A percentile compares a stretch with the other conserved stretches of the same genome.
These are phyloP conservation scores for Kluyveromyces siamensis DNA, from an alignment of 805 yeast species.

Conservation along the genomic window DNA sequence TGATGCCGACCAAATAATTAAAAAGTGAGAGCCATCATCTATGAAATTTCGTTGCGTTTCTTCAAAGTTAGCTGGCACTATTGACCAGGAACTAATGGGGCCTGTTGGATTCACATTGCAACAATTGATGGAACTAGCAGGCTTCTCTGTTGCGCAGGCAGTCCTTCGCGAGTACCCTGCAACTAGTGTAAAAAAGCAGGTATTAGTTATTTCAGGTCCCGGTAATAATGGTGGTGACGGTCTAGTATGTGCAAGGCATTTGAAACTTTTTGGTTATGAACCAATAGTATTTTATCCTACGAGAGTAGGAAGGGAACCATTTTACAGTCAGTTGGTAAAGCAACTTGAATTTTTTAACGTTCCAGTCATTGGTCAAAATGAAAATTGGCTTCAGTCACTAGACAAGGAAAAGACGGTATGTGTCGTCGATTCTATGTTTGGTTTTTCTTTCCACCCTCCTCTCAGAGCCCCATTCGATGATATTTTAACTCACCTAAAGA, in stretches of 20 bases:
- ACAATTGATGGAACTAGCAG: slow-evolving; percentile 84
- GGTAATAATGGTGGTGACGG: slow-evolving; percentile 98
- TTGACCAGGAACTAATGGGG: slow-evolving; percentile 85
- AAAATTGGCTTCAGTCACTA: slow-evolving; percentile 22
- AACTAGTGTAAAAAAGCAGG: slow-evolving; percentile 32
- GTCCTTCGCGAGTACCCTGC: slow-evolving; percentile 57
- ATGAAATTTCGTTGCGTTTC: slow-evolving; percentile 33
- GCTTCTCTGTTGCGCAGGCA: slow-evolving; percentile 87
- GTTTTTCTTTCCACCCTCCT: slow-evolving; percentile 89
- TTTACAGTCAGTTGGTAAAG: slow-evolving; percentile 50
- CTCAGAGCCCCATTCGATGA: slow-evolving; percentile 66
- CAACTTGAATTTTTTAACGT: slow-evolving; percentile 65
- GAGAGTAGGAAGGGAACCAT: slow-evolving; percentile 40
- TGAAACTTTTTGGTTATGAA: slow-evolving; percentile 66
- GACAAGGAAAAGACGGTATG: slow-evolving; percentile 33
- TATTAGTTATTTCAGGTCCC: slow-evolving; percentile 80
- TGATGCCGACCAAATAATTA: neutral
- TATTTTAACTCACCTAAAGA: slow-evolving; percentile 35
- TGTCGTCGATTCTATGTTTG: slow-evolving; percentile 79
- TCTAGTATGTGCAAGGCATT: slow-evolving; percentile 87
- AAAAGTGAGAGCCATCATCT: neutral
- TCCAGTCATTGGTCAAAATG: slow-evolving; percentile 39
- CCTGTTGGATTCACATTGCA: slow-evolving; percentile 35
- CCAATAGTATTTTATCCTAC: slow-evolving; percentile 81
- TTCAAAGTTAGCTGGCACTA: slow-evolving; percentile 54